A percentile compares a stretch with the other conserved stretches of the same genome.
phyloP scores from a whole-genome alignment of 2,329 filamentous ascomycete species.

The Furcasterigmium furcatum region DNA sequence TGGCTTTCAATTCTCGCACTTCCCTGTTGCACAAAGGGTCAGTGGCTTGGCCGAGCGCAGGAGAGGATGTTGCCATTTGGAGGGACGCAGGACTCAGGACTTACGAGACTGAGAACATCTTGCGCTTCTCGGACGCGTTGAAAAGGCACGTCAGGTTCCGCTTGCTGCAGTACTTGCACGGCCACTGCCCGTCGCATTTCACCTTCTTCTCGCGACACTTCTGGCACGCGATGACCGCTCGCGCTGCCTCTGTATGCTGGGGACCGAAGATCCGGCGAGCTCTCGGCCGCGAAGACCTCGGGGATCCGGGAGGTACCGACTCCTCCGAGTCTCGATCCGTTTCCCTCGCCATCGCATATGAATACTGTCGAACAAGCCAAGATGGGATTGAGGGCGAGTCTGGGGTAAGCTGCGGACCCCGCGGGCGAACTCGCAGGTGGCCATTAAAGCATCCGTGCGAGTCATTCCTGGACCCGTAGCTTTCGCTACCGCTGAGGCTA shows the following conservation, averaged over 20 bases:
- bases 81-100: not conserved
- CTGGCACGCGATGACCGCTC: not conserved
- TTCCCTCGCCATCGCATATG: too few relatives aligned
- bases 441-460: too few relatives aligned
- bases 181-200: conserved; percentile 10
- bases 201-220: conserved; percentile 10
- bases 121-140: conserved; percentile 8
- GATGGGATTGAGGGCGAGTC: too few relatives aligned
- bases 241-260: not conserved
- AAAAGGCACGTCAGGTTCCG: conserved; percentile 7
- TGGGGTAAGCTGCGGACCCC: too few relatives aligned
- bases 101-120: conserved; percentile 10
- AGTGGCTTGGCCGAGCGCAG: not conserved
- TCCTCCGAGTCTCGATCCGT: too few relatives aligned
- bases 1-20: not conserved
- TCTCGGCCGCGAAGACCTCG: not conserved
- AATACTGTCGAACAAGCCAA: too few relatives aligned
- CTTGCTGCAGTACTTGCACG: conserved; percentile 11
- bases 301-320: not conserved
- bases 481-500: too few relatives aligned
- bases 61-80: not conserved
- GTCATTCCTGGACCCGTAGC: too few relatives aligned
- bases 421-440: too few relatives aligned
- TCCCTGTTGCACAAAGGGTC: not conserved
- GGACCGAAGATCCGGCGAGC: not conserved